These are phyloP conservation scores for Chromera velia DNA, from an alignment of 73 alveolate species.

Conservation along the genomic window DNA sequence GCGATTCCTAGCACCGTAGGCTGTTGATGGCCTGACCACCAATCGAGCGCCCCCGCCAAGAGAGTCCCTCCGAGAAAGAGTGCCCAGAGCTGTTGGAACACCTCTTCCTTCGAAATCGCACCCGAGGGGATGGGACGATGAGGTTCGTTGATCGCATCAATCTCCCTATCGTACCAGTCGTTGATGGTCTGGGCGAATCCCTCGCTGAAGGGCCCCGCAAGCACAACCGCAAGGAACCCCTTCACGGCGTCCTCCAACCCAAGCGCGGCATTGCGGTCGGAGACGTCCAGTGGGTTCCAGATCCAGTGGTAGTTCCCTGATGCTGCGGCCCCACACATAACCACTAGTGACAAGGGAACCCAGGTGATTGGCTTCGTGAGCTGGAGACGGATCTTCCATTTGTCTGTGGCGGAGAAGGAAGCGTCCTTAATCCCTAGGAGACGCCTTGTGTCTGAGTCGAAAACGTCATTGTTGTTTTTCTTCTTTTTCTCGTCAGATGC, in stretches of 20 bases:
- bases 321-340: background rate
- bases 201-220: slow-evolving; percentile 24
- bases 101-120: slow-evolving; percentile 18
- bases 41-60: slow-evolving; percentile 14
- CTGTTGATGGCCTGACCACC: slow-evolving; percentile 17
- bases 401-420: too few species aligned
- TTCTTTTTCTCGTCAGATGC: too few species aligned
- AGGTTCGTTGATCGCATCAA: slow-evolving; percentile 33
- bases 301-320: background rate
- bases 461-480: too few species aligned
- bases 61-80: slow-evolving; percentile 14
- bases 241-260: slow-evolving; percentile 3
- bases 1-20: slow-evolving; percentile 26
- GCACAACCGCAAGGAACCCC: slow-evolving; percentile 6
- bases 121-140: slow-evolving; percentile 36
- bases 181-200: slow-evolving; percentile 31
- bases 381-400: slow-evolving; percentile 27
- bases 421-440: too few species aligned
- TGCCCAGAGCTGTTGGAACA: slow-evolving; percentile 21
- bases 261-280: background rate
- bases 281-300: background rate
- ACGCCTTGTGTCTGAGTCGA: too few species aligned
- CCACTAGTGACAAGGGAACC: slow-evolving; percentile 25
- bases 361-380: slow-evolving; percentile 26
- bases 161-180: slow-evolving; percentile 32